Percentiles rank a stretch among this genome's conserved stretches.
phyloP scores from a whole-genome alignment of 2,329 filamentous ascomycete genomes.

The Mycocentrospora acerina region DNA sequence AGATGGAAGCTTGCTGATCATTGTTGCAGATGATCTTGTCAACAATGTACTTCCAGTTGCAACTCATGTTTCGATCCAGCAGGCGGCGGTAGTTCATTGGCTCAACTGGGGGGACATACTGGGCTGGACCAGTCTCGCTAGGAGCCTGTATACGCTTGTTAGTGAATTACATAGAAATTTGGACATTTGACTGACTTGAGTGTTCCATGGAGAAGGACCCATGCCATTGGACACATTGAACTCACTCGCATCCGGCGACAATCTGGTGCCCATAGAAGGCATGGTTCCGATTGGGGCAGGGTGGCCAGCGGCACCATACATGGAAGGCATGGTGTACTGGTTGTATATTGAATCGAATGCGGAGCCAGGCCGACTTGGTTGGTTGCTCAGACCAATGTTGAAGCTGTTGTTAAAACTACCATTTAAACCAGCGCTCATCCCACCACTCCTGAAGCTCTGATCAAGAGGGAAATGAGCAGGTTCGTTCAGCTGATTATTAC shows the following conservation, averaged over 20 bases:
- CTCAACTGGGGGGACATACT: conserved; percentile 83
- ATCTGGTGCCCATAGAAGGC: conserved; percentile 26
- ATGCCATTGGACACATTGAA: conserved; percentile 40
- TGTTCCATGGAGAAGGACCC: conserved; percentile 44
- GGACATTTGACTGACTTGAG: conserved; percentile 27
- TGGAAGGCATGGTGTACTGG: conserved; percentile 33
- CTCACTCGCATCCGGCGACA: conserved; percentile 51
- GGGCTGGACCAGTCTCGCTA: conserved; percentile 43
- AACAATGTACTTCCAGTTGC: conserved; percentile 99
- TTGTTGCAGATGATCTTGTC: conserved; percentile 99
- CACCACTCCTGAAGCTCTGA: conserved; percentile 29
- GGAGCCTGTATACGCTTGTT: conserved; percentile 18
- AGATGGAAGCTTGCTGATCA: conserved; percentile 98
- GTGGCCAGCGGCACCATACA: conserved; percentile 29
- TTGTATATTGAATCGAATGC: conserved; percentile 39
- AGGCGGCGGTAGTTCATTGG: conserved; percentile 95
- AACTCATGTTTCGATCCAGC: conserved; percentile 92
- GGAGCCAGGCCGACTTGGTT: conserved; percentile 40
- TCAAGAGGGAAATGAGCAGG: conserved; percentile 41
- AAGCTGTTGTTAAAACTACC: conserved; percentile 17
- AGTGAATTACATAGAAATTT: no score
- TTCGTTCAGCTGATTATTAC: conserved; percentile 39
- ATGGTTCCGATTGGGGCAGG: conserved; percentile 42
- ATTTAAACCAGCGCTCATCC: conserved; percentile 14
- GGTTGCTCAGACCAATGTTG: conserved; percentile 25